phyloP scores from a whole-genome alignment of 2,329 filamentous ascomycete genomes.

The Ilyonectria sp. region DNA sequence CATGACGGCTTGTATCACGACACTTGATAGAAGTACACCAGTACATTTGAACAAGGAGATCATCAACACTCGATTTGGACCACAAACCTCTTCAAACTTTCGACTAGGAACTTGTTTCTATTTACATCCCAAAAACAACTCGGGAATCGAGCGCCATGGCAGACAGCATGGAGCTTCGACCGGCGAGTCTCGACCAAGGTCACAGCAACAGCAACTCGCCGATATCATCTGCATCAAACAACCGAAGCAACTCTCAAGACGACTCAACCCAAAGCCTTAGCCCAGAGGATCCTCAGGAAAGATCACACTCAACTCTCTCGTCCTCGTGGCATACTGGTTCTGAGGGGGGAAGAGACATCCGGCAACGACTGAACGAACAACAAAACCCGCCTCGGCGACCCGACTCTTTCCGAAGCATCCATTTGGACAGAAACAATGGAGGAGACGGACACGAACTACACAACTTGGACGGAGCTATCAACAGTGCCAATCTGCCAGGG shows the following conservation, averaged over 20 bases:
- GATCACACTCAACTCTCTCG: not conserved
- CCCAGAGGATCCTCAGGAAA: no score
- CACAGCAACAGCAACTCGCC: not conserved
- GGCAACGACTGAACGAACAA: not conserved
- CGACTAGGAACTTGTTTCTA: not conserved
- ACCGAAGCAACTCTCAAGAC: not conserved
- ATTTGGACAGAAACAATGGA: not conserved
- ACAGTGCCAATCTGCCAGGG: not conserved
- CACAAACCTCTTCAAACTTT: not conserved
- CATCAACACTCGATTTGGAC: no score
- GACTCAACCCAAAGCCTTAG: not conserved
- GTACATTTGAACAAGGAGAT: not conserved
- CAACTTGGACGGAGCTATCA: not conserved
- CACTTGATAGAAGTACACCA: not conserved
- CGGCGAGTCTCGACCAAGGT: not conserved
- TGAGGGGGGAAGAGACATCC: not conserved
- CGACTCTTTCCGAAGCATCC: no score
- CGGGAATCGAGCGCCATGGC: not conserved
- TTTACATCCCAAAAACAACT: no score
- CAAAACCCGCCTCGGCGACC: not conserved
- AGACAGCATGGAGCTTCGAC: not conserved
- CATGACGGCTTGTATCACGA: not conserved
- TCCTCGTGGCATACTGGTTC: no score
- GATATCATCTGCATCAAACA: not conserved
- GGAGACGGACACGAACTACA: not conserved